These are phyloP conservation scores for Tuber microsphaerosporum DNA, from an alignment of 495 filamentous ascomycete species.

Conservation along the genomic window DNA sequence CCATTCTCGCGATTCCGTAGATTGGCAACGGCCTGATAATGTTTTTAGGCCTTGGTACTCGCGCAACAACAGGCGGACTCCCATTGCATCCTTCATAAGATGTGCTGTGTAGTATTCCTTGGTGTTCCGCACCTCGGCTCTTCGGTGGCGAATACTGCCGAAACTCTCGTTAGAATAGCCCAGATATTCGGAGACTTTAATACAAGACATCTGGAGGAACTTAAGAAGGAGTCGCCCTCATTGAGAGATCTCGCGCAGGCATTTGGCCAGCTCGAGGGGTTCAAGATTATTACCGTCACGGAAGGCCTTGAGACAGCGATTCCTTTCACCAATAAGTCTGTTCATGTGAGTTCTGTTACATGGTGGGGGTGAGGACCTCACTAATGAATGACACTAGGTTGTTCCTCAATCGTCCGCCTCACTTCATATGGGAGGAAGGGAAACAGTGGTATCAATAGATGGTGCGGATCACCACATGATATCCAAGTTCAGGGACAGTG, in stretches of 20 bases:
- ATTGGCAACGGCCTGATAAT: neutral
- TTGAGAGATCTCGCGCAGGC: slow-evolving; percentile 22
- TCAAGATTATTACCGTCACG: slow-evolving; percentile 22
- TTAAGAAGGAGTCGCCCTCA: slow-evolving; percentile 22
- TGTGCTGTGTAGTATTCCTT: slow-evolving; percentile 27
- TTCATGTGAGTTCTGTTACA: slow-evolving; percentile 19
- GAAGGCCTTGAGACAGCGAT: slow-evolving; percentile 26
- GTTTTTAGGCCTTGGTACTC: slow-evolving; percentile 23
- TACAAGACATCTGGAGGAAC: slow-evolving; percentile 22
- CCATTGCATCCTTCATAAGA: slow-evolving; percentile 16
- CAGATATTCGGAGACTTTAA: slow-evolving; percentile 25
- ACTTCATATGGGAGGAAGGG: slow-evolving; percentile 29
- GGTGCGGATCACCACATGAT: slow-evolving; percentile 30
- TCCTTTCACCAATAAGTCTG: slow-evolving; percentile 19
- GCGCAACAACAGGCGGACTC: slow-evolving; percentile 18
- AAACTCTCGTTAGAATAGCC: slow-evolving; percentile 25
- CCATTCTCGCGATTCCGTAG: neutral
- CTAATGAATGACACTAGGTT: slow-evolving; percentile 9
- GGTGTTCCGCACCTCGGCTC: slow-evolving; percentile 31
- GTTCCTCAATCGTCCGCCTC: slow-evolving; percentile 25
- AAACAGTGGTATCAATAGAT: slow-evolving; percentile 17
- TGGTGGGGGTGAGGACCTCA: neutral
- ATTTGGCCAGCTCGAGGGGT: slow-evolving; percentile 29
- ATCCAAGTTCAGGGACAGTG: slow-evolving; percentile 22
- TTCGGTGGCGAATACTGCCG: slow-evolving; percentile 25